phyloP scores from a whole-genome alignment of 2,329 filamentous ascomycete species.

The Catunica adiposa region DNA sequence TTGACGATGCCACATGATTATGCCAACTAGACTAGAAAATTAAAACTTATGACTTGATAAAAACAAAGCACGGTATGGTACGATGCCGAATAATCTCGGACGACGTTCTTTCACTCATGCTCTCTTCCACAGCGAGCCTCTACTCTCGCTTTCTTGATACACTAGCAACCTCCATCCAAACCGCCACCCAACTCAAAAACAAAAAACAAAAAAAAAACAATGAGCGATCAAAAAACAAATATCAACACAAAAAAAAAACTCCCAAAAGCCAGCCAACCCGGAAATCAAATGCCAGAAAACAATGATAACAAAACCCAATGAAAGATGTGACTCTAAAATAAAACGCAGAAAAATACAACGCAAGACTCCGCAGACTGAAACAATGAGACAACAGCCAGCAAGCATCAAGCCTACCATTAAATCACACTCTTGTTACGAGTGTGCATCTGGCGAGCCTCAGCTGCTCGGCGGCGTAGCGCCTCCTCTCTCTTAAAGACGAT shows the following conservation, averaged over 20 bases:
- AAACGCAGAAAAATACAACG: neutral
- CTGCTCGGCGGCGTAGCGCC: conserved; percentile 36
- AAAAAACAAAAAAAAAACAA: neutral
- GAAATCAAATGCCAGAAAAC: neutral
- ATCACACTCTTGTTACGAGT: conserved; percentile 42
- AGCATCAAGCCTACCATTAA: conserved; percentile 20
- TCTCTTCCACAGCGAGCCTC: neutral
- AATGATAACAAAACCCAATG: conserved; percentile 4
- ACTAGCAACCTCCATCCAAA: neutral
- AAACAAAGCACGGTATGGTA: conserved; percentile 1
- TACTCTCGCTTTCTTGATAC: neutral
- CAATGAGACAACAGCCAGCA: neutral
- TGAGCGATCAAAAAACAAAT: conserved; percentile 12
- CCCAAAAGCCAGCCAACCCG: neutral
- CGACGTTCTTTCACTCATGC: neutral
- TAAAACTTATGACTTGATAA: neutral
- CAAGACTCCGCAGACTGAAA: neutral
- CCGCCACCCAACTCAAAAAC: neutral
- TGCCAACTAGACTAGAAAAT: neutral
- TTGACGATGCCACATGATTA: too few relatives aligned
- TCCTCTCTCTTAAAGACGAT: conserved; percentile 48
- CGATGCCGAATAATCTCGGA: neutral
- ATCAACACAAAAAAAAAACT: conserved; percentile 15
- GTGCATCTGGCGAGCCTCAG: conserved; percentile 31
- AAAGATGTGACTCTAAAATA: neutral